A percentile compares a stretch with the other conserved stretches of the same genome.
Evolutionary conservation across 805 yeast species (phyloP).

Genomic region (Starmerella bacillaris): DNA sequence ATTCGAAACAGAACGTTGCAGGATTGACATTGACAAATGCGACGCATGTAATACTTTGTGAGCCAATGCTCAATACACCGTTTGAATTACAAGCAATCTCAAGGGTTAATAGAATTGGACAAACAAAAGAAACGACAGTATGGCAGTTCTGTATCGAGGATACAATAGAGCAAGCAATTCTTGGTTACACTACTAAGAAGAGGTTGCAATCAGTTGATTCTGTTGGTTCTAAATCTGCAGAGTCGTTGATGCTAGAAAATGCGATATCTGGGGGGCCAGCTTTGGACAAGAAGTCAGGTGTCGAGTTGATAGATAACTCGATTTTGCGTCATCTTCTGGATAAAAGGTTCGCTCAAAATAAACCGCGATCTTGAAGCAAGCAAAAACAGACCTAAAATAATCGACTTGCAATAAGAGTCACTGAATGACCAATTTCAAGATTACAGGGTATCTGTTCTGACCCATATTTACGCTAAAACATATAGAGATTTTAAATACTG

Average conservation of each 20-base stretch:
- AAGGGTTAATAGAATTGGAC: conserved; percentile 86
- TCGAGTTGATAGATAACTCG: conserved; percentile 13
- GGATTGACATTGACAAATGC: conserved; percentile 87
- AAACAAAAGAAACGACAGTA: conserved; percentile 57
- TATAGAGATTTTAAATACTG: no score
- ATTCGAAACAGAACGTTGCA: conserved; percentile 60
- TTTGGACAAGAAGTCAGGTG: conserved; percentile 14
- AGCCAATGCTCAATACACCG: conserved; percentile 76
- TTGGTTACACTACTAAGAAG: conserved; percentile 45
- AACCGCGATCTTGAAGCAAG: no score
- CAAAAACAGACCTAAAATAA: no score
- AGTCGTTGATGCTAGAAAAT: conserved; percentile 10
- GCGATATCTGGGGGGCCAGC: conserved; percentile 8
- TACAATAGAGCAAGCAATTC: conserved; percentile 78
- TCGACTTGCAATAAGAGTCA: no score
- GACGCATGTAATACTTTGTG: conserved; percentile 77
- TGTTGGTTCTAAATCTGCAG: conserved; percentile 8
- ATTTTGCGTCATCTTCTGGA: conserved; percentile 9
- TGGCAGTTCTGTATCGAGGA: conserved; percentile 80
- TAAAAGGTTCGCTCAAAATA: no score
- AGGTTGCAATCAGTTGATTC: conserved; percentile 27
- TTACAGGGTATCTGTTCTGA: no score
- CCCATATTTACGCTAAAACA: no score
- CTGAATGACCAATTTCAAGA: no score
- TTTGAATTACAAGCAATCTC: conserved; percentile 83